Percentiles rank a stretch among this genome's conserved stretches.
Evolutionary conservation across 352 stramenopile species (phyloP).

Genomic region (Aphanomyces astaci): DNA sequence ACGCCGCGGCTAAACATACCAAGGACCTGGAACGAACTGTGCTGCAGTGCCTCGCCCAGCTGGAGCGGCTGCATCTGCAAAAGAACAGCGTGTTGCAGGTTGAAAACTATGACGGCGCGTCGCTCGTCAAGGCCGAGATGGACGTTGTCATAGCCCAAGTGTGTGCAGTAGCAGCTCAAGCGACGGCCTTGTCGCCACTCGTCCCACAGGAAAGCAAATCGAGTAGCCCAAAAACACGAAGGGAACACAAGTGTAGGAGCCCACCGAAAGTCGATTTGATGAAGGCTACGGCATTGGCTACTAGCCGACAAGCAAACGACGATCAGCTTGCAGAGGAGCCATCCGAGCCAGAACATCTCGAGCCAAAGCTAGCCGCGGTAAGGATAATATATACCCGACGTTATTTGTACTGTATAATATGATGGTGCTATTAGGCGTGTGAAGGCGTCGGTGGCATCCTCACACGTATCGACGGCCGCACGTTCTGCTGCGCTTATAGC

Average conservation of each 20-base stretch:
- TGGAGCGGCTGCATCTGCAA: constrained; percentile 2
- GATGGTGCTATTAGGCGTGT: no score
- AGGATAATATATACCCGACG: not conserved
- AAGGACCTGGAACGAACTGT: not conserved
- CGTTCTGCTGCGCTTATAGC: not conserved
- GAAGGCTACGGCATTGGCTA: not conserved
- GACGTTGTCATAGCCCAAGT: not conserved
- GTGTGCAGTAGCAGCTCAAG: not conserved
- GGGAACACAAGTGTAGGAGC: not conserved
- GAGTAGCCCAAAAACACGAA: not conserved
- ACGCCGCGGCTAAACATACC: not conserved
- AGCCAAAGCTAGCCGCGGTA: not conserved
- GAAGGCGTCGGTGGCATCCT: not conserved
- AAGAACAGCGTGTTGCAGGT: not conserved
- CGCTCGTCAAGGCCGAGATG: constrained; percentile 5
- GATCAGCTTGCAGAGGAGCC: not conserved
- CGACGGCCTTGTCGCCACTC: not conserved
- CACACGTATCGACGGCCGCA: not conserved
- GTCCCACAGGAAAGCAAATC: not conserved
- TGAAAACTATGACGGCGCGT: constrained; percentile 11
- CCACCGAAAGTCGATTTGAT: not conserved
- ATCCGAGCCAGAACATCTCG: not conserved
- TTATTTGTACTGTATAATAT: no score
- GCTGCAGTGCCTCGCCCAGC: not conserved
- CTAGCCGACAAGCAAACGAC: not conserved